phyloP scores from a whole-genome alignment of 139 green algal genomes.

The Asterochloris sp. region DNA sequence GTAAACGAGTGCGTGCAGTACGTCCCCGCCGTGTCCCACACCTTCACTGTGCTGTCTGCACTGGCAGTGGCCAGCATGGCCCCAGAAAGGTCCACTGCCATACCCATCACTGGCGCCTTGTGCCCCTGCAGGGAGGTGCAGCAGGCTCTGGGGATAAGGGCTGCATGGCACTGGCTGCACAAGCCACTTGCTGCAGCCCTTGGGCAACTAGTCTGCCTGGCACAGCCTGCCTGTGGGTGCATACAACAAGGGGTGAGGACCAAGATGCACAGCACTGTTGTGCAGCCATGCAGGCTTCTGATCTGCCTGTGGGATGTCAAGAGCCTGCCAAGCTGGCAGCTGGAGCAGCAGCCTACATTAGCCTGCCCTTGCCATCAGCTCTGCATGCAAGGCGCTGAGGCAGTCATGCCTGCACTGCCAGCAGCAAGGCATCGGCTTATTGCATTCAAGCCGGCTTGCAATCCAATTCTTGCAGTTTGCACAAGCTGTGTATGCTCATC shows the following conservation, averaged over 20 bases:
- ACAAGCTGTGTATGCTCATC: no score
- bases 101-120: conserved; percentile 68
- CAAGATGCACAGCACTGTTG: neutral
- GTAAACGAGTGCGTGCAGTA: conserved; percentile 91
- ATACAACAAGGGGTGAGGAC: no score
- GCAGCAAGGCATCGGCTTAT: no score
- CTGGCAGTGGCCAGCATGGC: conserved; percentile 73
- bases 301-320: neutral
- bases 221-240: no score
- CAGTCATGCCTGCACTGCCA: no score
- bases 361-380: no score
- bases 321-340: neutral
- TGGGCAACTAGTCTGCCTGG: no score
- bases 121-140: conserved; percentile 53
- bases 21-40: conserved; percentile 71
- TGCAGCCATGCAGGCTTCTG: neutral
- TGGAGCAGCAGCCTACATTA: neutral
- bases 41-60: conserved; percentile 69
- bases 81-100: conserved; percentile 74
- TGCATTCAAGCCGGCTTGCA: no score
- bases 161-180: no score
- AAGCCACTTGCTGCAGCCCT: no score
- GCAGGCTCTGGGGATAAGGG: neutral
- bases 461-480: no score
- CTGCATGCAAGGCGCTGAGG: no score